phyloP scores from a whole-genome alignment of 148 eudicot species.

The Camellia japonica region DNA sequence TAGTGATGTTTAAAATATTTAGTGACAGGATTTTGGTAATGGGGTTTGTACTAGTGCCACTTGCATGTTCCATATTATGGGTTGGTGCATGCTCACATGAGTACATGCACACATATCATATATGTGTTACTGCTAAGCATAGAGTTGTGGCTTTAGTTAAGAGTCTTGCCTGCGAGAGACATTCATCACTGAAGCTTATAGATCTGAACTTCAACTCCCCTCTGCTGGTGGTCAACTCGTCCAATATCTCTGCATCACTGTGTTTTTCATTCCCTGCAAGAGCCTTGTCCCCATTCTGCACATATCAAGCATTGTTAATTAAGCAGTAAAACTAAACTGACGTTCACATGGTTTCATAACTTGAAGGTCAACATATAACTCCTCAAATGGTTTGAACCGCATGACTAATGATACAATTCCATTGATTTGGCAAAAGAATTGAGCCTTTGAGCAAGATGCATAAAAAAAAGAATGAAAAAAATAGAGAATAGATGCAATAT shows the following conservation, averaged over 20 bases:
- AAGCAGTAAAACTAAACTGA: neutral
- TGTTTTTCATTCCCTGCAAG: neutral
- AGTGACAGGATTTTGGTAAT: no score
- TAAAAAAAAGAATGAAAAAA: no score
- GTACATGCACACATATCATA: no score
- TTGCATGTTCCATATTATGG: no score
- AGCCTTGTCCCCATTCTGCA: slow-evolving; percentile 30
- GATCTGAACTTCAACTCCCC: slow-evolving; percentile 56
- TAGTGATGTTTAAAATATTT: no score
- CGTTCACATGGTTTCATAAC: neutral
- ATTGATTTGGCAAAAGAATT: no score
- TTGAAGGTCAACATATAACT: neutral
- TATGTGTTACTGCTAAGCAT: neutral
- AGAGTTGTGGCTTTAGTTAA: neutral
- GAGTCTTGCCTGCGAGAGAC: slow-evolving; percentile 32
- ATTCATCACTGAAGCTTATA: slow-evolving; percentile 27
- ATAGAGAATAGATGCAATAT: no score
- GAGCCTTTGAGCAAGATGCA: no score
- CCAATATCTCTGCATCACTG: slow-evolving; percentile 44
- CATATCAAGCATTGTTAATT: neutral
- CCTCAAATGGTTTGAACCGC: neutral
- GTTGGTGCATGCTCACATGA: no score
- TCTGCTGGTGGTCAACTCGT: slow-evolving; percentile 53
- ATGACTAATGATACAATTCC: no score
- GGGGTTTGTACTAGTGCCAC: no score